phyloP scores from a whole-genome alignment of 441 rosid genomes.

The Gossypium trilobum region DNA sequence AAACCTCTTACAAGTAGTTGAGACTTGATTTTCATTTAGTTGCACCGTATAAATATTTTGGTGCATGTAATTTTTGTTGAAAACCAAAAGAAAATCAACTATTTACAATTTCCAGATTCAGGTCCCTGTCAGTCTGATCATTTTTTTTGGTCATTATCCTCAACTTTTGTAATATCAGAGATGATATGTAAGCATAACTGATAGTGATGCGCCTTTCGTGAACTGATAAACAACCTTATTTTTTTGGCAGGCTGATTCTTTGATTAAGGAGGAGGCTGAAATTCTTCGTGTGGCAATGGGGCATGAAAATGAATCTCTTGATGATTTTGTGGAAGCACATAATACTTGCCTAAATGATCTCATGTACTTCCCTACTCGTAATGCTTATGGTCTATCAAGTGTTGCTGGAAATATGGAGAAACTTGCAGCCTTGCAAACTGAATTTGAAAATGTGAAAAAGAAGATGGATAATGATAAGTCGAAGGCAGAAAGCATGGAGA shows the following conservation, averaged over 20 bases:
- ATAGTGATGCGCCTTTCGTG: not conserved
- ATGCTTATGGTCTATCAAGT: slow-evolving; percentile 82
- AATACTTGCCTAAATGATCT: slow-evolving; percentile 80
- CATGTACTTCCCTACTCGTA: slow-evolving; percentile 86
- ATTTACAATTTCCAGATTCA: not conserved
- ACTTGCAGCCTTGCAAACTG: slow-evolving; percentile 72
- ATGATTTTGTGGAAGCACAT: slow-evolving; percentile 83
- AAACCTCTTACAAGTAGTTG: not conserved
- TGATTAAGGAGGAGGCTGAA: slow-evolving; percentile 64
- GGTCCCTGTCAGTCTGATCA: not conserved
- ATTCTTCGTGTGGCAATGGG: slow-evolving; percentile 77
- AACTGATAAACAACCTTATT: not conserved
- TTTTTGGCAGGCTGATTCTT: slow-evolving; percentile 52
- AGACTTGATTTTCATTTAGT: not conserved
- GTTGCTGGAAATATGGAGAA: slow-evolving; percentile 88
- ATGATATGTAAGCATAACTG: not conserved
- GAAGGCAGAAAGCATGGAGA: slow-evolving; percentile 75
- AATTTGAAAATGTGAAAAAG: slow-evolving; percentile 61
- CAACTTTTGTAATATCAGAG: not conserved
- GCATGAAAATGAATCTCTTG: slow-evolving; percentile 72
- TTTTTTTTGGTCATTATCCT: not conserved
- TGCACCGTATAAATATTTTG: not conserved
- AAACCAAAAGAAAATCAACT: not conserved
- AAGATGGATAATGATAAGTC: slow-evolving; percentile 76
- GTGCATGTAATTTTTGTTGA: not conserved